Evolutionary conservation across 2,329 filamentous ascomycete species (phyloP), one percentile per base, ranked within the genome.

Genomic region (Dactylella cylindrospora): DNA sequence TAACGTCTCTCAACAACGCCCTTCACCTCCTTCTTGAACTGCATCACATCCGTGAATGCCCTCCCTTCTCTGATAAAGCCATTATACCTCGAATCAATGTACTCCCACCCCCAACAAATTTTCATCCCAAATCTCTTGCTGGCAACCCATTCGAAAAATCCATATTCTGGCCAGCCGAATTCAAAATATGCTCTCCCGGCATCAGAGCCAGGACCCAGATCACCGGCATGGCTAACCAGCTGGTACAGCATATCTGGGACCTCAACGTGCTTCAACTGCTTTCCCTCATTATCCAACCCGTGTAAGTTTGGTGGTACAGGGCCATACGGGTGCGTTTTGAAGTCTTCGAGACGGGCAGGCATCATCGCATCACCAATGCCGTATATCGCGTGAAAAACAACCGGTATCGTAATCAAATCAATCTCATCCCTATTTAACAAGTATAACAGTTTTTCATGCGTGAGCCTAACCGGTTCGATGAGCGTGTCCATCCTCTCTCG

Each of bases 111-210:
- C 52, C 52, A 57, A 35, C 44, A 15, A 13, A 57, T 15, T 32
- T 32, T 43, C 28, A 57, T 23, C 13, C 52, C 52, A 20, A 49
- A 57, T 23, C 17, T 36, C 17, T 41, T 57, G n/a, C 50, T 50
- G 44, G 50, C 50, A 31, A 31, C 29, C 44, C 44, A 49, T 32
- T 57, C 52, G 44, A 43, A 57, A 39, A 57, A 57, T 17, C 44
- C 52, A 50, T 57, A 57, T n/a, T 57, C 52, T 5, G 52, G n/a
- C 52, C 52, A 57, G 13, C 52, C 52, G 22, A 57, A 57, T 22
- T 57, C 52, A 38, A 57, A 57, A 12, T 49, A 57, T 13, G 35
- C 39, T 10, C 36, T 43, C 20, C 22, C 38, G 1, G 19, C 15
- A 32, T 57, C 52, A 7, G 44, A 43, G 8, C 52, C 52, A 12